phyloP scores from a whole-genome alignment of 768 basidiomycete species.

The Agrocybe praecox region DNA sequence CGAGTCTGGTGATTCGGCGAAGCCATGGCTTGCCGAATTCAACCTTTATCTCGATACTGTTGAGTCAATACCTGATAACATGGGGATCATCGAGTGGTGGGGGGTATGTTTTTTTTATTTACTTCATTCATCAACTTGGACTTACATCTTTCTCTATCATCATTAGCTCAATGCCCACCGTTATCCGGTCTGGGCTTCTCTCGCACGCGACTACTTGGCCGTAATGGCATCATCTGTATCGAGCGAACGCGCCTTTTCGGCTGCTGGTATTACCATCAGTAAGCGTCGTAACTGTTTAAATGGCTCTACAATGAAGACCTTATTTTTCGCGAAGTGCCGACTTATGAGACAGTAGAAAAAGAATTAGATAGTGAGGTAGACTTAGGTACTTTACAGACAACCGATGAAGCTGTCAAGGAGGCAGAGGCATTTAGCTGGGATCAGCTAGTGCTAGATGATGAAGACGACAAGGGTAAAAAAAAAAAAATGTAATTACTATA shows the following conservation, averaged over 20 bases:
- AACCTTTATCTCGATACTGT: neutral
- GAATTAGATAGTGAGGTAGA: neutral
- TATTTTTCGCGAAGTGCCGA: constrained; percentile 22
- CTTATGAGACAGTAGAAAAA: neutral
- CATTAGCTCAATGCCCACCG: constrained; percentile 23
- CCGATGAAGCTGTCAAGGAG: neutral
- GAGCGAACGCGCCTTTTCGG: constrained; percentile 40
- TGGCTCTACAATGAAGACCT: constrained; percentile 23
- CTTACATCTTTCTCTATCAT: neutral
- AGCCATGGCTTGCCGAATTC: neutral
- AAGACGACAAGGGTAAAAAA: constrained; percentile 2
- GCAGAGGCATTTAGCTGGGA: constrained; percentile 2
- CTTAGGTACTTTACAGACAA: neutral
- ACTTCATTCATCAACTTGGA: neutral
- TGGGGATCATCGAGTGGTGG: constrained; percentile 33
- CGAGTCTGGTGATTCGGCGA: neutral
- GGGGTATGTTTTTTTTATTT: constrained; percentile 30
- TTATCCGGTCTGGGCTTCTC: constrained; percentile 36
- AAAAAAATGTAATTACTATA: neutral
- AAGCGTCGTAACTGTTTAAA: constrained; percentile 33
- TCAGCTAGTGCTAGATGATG: constrained; percentile 6
- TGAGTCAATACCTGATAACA: constrained; percentile 7
- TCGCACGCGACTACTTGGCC: constrained; percentile 37
- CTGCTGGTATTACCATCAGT: constrained; percentile 39
- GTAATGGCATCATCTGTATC: constrained; percentile 42